These are phyloP conservation scores for Crataegus laevigata DNA, from an alignment of 306 rosid species.

Conservation along the genomic window DNA sequence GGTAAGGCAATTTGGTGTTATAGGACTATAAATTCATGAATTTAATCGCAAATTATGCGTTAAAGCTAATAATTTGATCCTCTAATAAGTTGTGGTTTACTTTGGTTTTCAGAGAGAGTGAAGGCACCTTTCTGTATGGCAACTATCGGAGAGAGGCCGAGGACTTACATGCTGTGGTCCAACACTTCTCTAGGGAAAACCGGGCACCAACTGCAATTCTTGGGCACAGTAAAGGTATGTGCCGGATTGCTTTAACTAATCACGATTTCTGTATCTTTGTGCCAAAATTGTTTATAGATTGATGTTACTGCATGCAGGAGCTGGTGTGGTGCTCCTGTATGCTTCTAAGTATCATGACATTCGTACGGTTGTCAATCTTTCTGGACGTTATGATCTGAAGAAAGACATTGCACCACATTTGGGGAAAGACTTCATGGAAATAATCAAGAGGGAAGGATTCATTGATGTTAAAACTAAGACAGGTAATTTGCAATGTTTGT, in stretches of 20 bases:
- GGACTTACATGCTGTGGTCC: slow-evolving; percentile 50
- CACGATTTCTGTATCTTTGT: no score
- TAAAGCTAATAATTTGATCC: slow-evolving; percentile 23
- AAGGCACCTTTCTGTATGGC: slow-evolving; percentile 60
- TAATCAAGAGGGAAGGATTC: slow-evolving; percentile 56
- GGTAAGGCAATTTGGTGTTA: slow-evolving; percentile 30
- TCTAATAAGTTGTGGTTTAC: slow-evolving; percentile 13
- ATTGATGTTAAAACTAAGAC: slow-evolving; percentile 40
- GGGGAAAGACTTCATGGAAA: slow-evolving; percentile 52
- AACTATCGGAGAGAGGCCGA: slow-evolving; percentile 58
- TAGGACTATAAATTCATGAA: neutral
- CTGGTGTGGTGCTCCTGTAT: slow-evolving; percentile 60
- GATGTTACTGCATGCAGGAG: slow-evolving; percentile 42
- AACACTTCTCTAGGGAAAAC: slow-evolving; percentile 43
- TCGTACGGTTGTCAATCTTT: slow-evolving; percentile 51
- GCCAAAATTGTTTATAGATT: neutral
- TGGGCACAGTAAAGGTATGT: slow-evolving; percentile 82
- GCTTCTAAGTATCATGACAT: slow-evolving; percentile 59
- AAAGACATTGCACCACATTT: slow-evolving; percentile 39
- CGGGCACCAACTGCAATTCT: slow-evolving; percentile 41
- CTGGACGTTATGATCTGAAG: slow-evolving; percentile 65
- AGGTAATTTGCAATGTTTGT: slow-evolving; percentile 30
- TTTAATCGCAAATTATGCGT: neutral
- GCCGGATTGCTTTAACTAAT: neutral
- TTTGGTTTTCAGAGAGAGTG: slow-evolving; percentile 58